phyloP scores from a whole-genome alignment of 345 rosid species.

The Aquilaria yunnanensis region DNA sequence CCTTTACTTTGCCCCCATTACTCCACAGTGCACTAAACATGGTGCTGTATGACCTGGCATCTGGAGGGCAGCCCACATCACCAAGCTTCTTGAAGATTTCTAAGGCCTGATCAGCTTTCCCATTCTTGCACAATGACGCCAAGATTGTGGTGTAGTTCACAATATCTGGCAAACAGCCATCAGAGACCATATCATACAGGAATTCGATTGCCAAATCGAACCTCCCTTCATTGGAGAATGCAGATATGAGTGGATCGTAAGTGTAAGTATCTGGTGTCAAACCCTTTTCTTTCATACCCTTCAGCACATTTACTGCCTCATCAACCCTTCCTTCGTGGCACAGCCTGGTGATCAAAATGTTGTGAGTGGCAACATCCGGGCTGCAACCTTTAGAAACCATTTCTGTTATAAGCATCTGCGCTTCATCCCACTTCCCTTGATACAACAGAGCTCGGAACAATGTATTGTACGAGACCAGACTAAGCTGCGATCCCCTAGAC shows the following conservation, averaged over 20 bases:
- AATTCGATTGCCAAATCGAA: slow-evolving; percentile 69
- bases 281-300: slow-evolving; percentile 53
- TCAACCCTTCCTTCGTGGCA: slow-evolving; percentile 65
- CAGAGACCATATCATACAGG: slow-evolving; percentile 64
- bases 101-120: slow-evolving; percentile 64
- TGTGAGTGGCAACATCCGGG: slow-evolving; percentile 66
- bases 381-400: slow-evolving; percentile 50
- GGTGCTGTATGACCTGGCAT: slow-evolving; percentile 70
- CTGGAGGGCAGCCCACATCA: slow-evolving; percentile 75
- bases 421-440: slow-evolving; percentile 66
- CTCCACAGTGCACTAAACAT: slow-evolving; percentile 82
- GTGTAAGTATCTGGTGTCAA: slow-evolving; percentile 64
- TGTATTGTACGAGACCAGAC: slow-evolving; percentile 61
- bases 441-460: slow-evolving; percentile 55
- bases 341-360: slow-evolving; percentile 55
- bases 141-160: slow-evolving; percentile 76
- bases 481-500: slow-evolving; percentile 51
- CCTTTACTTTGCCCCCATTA: slow-evolving; percentile 50
- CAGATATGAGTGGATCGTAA: slow-evolving; percentile 81
- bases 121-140: slow-evolving; percentile 63
- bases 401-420: slow-evolving; percentile 52
- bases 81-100: slow-evolving; percentile 59
- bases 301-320: slow-evolving; percentile 54
- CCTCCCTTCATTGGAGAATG: slow-evolving; percentile 64
- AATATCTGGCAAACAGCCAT: slow-evolving; percentile 77